A percentile compares a stretch with the other conserved stretches of the same genome.
Evolutionary conservation across 176 grass and related monocot genomes (phyloP).

Genomic region (Oryza rufipogon): DNA sequence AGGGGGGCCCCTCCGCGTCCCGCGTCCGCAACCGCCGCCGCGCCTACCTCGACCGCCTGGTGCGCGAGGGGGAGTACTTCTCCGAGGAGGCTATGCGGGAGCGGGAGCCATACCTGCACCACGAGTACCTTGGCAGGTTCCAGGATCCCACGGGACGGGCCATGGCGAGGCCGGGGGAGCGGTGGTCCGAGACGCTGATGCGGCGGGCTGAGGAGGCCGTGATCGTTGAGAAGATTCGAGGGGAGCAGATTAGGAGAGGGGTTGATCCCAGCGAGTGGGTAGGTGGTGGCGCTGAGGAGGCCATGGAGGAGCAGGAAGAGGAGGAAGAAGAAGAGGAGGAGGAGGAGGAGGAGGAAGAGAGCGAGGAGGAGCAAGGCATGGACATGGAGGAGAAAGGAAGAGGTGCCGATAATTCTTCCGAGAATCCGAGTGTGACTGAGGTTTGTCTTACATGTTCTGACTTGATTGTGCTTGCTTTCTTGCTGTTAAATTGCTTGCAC

Average conservation of each 20-base stretch:
- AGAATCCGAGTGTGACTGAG: constrained; percentile 28
- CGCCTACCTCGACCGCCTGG: constrained; percentile 71
- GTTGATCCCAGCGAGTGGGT: constrained; percentile 79
- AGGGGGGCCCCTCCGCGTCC: neutral
- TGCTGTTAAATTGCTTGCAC: neutral
- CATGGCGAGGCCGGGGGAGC: constrained; percentile 73
- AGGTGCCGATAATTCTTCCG: constrained; percentile 15
- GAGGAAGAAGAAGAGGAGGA: constrained; percentile 30
- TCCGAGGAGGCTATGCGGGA: constrained; percentile 95
- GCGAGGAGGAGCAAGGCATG: constrained; percentile 29
- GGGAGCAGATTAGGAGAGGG: constrained; percentile 74
- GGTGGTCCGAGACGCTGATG: constrained; percentile 89
- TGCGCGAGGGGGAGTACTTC: constrained; percentile 77
- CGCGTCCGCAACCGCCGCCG: constrained; percentile 76
- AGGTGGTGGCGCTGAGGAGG: constrained; percentile 30
- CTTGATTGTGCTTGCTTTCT: neutral
- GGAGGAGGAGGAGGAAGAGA: constrained; percentile 29
- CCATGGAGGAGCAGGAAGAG: constrained; percentile 42
- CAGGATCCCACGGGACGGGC: constrained; percentile 71
- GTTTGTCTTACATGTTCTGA: constrained; percentile 14
- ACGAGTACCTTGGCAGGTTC: constrained; percentile 76
- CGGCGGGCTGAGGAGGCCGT: constrained; percentile 74
- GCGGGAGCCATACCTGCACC: constrained; percentile 87
- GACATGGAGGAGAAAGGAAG: constrained; percentile 14
- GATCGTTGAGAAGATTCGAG: constrained; percentile 79